Base-by-base conservation (phyloP, 768 basidiomycete species). In the Phaeolepiota aurea region DNA sequence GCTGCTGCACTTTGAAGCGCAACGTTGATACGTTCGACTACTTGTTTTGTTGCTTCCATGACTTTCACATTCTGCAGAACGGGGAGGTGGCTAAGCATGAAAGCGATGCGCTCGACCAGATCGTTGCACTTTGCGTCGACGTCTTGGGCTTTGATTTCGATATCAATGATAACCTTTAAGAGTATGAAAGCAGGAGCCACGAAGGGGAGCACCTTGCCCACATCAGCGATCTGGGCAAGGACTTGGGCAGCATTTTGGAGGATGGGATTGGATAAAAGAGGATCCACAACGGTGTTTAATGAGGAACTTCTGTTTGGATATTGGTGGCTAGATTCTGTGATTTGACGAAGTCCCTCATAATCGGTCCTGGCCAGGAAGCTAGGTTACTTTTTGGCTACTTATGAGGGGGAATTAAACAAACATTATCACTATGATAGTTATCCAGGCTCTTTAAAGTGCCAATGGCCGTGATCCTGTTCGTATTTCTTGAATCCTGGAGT, bases 1-100 rank as follows among this genome's bases (percentile, higher is more conserved):
- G 64, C 53, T 15, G 63, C 64, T 14, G 64, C 57, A n/a, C 53
- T 55, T 38, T 66, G 61, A 19, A 66, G 49, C 13, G 55, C 56
- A n/a, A 57, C 61, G 40, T 56, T 63, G 52, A 68, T 64, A 15
- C 60, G 56, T 36, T 65, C 63, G 22, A 68, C 51, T 18, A 68
- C 64, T 42, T 57, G 58, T 19, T 54, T 48, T 7, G 63, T 68
- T 3, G 60, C 42, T 10, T 57, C 50, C 47, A 58, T 55, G 43
- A 63, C 53, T 35, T 60, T 55, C 30, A 66, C 48, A 22, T 55
- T 52, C 43, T 56, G 51, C 16, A 68, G 50, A 12, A 57, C 48
- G 4, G 62, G 58, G 22, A 68, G 52, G 37, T 68, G 64, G 39
- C 62, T 55, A 37, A 66, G 54, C 64, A 66, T 65, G 55, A 68